These are phyloP conservation scores for Populus ilicifolia DNA, from an alignment of 345 rosid species.

Conservation along the genomic window DNA sequence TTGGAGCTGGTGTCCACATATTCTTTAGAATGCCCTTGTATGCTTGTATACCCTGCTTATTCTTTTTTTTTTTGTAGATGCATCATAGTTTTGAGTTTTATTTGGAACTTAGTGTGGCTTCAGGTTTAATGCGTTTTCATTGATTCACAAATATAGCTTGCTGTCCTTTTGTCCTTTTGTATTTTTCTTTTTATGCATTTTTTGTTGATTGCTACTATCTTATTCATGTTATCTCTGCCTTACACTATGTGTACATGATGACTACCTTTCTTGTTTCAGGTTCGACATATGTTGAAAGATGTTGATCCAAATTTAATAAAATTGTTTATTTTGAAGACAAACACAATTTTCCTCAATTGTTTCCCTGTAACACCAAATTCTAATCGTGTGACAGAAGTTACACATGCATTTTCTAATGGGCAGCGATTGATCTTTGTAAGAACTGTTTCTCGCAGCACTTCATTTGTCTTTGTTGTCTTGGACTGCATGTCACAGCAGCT, in stretches of 20 bases:
- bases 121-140: background rate
- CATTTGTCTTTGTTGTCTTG: background rate
- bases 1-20: background rate
- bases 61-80: background rate
- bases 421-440: conserved; percentile 66
- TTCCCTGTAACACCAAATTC: conserved; percentile 83
- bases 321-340: conserved; percentile 36
- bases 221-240: background rate
- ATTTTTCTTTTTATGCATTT: background rate
- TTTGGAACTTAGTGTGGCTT: conserved; percentile 1
- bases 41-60: background rate
- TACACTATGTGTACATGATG: conserved; percentile 1
- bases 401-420: conserved; percentile 48
- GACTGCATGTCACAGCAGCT: conserved; percentile 3
- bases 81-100: background rate
- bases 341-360: conserved; percentile 43
- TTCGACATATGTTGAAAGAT: conserved; percentile 44
- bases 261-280: conserved; percentile 38
- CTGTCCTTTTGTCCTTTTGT: background rate
- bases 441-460: background rate
- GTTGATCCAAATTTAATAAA: conserved; percentile 56
- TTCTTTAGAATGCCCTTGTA: background rate
- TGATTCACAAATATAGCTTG: background rate
- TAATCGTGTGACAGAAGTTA: conserved; percentile 79
- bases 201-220: background rate